These are phyloP conservation scores for Prunus campanulata DNA, from an alignment of 306 rosid species.

Conservation along the genomic window DNA sequence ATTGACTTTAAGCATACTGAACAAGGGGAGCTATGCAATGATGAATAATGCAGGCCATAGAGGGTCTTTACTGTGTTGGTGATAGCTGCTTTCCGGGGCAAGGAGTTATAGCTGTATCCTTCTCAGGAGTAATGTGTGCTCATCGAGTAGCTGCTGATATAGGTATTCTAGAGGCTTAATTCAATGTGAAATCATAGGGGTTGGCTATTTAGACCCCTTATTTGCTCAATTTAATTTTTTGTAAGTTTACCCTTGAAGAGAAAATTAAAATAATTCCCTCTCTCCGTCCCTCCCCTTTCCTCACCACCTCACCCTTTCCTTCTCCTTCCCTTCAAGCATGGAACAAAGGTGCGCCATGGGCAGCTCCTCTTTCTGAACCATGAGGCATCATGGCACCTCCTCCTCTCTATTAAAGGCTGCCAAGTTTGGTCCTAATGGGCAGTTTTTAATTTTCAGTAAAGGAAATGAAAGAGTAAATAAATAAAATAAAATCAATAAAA, in stretches of 20 bases:
- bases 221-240: not conserved
- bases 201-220: not conserved
- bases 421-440: not conserved
- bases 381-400: not conserved
- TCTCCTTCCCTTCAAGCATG: not conserved
- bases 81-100: slow-evolving; percentile 99
- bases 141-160: slow-evolving; percentile 96
- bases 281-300: too few relatives aligned
- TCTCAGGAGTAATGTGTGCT: slow-evolving; percentile 96
- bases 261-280: not conserved
- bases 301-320: too few relatives aligned
- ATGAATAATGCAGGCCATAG: slow-evolving; percentile 63
- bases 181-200: not conserved
- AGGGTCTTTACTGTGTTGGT: slow-evolving; percentile 94
- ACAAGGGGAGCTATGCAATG: not conserved
- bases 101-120: slow-evolving; percentile 95
- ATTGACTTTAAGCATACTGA: slow-evolving; percentile 18
- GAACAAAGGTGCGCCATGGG: not conserved
- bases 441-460: not conserved
- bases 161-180: slow-evolving; percentile 45
- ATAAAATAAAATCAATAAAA: not conserved
- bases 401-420: not conserved
- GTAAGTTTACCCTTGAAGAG: not conserved
- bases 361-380: slow-evolving; percentile 1
- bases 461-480: not conserved